These are phyloP conservation scores for Paecilomyces formosus DNA, from an alignment of 2,329 filamentous ascomycete species.

Conservation along the genomic window DNA sequence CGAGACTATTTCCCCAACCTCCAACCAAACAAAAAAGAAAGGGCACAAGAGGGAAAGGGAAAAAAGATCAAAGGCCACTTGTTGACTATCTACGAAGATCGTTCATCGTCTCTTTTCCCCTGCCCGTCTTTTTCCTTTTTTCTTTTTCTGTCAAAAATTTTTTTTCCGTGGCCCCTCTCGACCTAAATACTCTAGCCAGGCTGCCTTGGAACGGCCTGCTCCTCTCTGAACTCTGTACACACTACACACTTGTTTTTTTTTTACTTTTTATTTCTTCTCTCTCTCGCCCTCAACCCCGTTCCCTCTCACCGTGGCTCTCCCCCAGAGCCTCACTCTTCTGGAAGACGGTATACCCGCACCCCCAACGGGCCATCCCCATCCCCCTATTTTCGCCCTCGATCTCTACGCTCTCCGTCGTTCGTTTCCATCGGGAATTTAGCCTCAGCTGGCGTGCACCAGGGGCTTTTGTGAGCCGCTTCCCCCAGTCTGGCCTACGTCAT, in stretches of 20 bases:
- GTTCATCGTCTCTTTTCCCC: not conserved
- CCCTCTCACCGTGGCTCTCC: too few relatives aligned
- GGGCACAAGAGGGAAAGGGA: not conserved
- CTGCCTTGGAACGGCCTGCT: not conserved
- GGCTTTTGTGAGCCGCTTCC: slow-evolving; percentile 1
- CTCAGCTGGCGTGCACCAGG: not conserved
- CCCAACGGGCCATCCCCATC: too few relatives aligned
- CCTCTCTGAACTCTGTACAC: not conserved
- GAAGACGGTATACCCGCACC: too few relatives aligned
- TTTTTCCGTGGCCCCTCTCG: not conserved
- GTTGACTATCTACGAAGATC: not conserved
- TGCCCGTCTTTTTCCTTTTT: not conserved
- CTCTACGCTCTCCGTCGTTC: not conserved
- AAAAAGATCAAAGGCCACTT: not conserved
- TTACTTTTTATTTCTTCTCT: too few relatives aligned
- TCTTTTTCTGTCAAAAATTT: not conserved
- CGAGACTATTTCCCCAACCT: not conserved
- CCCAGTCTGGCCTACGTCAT: slow-evolving; percentile 24
- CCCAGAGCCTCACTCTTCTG: not conserved
- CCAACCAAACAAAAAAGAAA: not conserved
- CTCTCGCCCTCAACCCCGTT: too few relatives aligned
- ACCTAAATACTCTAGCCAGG: not conserved
- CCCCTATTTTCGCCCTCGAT: not conserved
- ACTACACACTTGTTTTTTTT: not conserved
- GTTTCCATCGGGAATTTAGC: slow-evolving; percentile 3